These are phyloP conservation scores for Scutellaria barbata DNA, from an alignment of 257 asterid genomes.

Conservation along the genomic window DNA sequence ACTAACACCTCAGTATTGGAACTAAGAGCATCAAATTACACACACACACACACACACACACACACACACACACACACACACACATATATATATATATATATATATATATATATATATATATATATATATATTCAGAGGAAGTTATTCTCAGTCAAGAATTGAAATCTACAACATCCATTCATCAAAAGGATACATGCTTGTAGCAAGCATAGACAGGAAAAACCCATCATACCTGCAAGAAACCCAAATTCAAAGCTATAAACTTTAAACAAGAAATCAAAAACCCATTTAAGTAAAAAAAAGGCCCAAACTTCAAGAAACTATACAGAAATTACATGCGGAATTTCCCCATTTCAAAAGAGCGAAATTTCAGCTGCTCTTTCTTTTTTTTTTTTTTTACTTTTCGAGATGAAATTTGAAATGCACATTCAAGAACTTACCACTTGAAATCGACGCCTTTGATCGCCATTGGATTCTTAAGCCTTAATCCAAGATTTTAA, in stretches of 20 bases:
- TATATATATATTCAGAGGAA: conserved; percentile 2
- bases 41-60: no score
- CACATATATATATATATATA: background rate
- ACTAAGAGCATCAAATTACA: conserved; percentile 14
- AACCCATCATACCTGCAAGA: conserved; percentile 97
- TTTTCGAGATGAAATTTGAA: conserved; percentile 11
- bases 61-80: no score
- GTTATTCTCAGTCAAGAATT: conserved; percentile 28
- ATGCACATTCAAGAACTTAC: conserved; percentile 41
- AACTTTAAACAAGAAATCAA: background rate
- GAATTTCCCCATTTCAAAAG: conserved; percentile 16
- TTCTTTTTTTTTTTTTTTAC: background rate
- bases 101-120: background rate
- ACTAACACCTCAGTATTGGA: conserved; percentile 3
- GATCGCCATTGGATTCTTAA: conserved; percentile 66
- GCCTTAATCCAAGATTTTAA: conserved; percentile 43
- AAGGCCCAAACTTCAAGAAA: conserved; percentile 32
- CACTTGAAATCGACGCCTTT: conserved; percentile 94
- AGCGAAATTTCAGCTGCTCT: background rate
- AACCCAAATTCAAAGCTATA: conserved; percentile 31
- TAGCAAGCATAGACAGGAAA: conserved; percentile 96
- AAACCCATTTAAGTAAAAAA: conserved; percentile 20
- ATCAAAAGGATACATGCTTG: conserved; percentile 86
- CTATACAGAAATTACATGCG: background rate
- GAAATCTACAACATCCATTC: conserved; percentile 33